Evolutionary conservation across 1,284 basidiomycete species (phyloP).

Genomic region (Heterobasidion occidentale): DNA sequence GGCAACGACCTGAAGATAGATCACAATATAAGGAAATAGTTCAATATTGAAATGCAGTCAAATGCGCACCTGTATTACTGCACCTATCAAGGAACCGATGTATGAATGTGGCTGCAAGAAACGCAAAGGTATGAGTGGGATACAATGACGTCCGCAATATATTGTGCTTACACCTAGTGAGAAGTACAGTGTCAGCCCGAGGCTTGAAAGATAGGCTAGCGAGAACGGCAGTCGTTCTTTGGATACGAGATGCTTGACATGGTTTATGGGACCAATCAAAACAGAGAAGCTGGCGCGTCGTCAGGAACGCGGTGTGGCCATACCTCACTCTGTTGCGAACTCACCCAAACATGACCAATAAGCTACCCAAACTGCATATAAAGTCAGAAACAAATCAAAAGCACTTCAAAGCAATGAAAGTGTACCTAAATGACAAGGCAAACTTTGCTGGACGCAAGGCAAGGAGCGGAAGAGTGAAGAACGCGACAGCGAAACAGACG

Average conservation of each 20-base stretch:
- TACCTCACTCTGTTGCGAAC: constrained; percentile 14
- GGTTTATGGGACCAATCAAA: constrained; percentile 79
- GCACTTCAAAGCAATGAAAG: not conserved
- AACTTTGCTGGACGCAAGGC: constrained; percentile 84
- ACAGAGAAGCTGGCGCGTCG: constrained; percentile 62
- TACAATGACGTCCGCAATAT: not conserved
- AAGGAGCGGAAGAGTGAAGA: constrained; percentile 83
- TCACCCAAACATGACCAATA: constrained; percentile 85
- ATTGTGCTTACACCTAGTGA: constrained; percentile 63
- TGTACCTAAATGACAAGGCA: constrained; percentile 79
- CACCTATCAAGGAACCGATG: constrained; percentile 75
- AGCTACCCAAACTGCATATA: constrained; percentile 60
- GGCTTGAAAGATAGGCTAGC: constrained; percentile 71
- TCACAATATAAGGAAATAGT: not conserved
- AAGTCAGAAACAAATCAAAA: not conserved
- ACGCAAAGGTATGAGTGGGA: not conserved
- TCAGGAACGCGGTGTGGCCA: not conserved
- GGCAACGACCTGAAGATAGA: constrained; percentile 52
- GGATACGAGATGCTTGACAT: constrained; percentile 83
- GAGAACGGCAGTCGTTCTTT: constrained; percentile 88
- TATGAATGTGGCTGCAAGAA: constrained; percentile 66
- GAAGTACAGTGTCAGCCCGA: constrained; percentile 84
- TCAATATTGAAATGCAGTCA: not conserved
- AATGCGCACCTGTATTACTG: constrained; percentile 59
- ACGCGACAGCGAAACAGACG: constrained; percentile 94